Base-by-base conservation (phyloP, 306 rosid species). In the Abrus precatorius region DNA sequence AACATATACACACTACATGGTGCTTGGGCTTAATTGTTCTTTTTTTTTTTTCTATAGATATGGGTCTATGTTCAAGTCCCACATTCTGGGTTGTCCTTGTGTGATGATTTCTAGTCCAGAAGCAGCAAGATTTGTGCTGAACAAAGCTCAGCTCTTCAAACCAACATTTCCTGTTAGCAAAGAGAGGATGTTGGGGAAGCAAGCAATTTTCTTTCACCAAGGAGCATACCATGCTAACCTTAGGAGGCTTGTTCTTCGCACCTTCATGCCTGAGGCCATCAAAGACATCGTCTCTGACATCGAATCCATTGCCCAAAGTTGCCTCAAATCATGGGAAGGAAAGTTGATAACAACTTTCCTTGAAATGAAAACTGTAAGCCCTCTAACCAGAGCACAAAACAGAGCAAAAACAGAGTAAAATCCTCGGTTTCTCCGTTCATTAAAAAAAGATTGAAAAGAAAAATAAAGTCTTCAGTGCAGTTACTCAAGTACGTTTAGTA, bases 161-260 rank as follows among this genome's bases (percentile, higher is more conserved):
- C 97, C 99, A 68, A 95, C 97, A 63, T 95, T 91, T 59, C 99
- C 99, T 0, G 91, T 90, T 1, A 93, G 97, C 80, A 95, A 95
- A 81, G 96, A 95, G 80, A 90, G 94, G 86, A 93, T 95, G 92
- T 29, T 95, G 81, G 99, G 99, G 3, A 91, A 88, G 65, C 89
- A 95, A 72, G 99, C 94, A 9, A 86, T 95, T 59, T 91, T 95
- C 83, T 95, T 95, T 67, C 92, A 93, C 78, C 92, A 93, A 87
- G 99, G 99, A 69, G 92, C 86, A 33, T 95, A 95, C 78, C 99
- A 95, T 85, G 86, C 89, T 78, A 89, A 93, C 54, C 75, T 95
- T 5, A 89, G 99, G n/a, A 89, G 76, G 61, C 97, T 93, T 49
- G 98, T 95, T 10, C 96, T 95, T 43, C 91, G 99, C 1, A 86